Percentiles rank a stretch among this genome's conserved stretches.
Evolutionary conservation across 495 filamentous ascomycete genomes (phyloP).

Genomic region (Elasticomyces elasticus): DNA sequence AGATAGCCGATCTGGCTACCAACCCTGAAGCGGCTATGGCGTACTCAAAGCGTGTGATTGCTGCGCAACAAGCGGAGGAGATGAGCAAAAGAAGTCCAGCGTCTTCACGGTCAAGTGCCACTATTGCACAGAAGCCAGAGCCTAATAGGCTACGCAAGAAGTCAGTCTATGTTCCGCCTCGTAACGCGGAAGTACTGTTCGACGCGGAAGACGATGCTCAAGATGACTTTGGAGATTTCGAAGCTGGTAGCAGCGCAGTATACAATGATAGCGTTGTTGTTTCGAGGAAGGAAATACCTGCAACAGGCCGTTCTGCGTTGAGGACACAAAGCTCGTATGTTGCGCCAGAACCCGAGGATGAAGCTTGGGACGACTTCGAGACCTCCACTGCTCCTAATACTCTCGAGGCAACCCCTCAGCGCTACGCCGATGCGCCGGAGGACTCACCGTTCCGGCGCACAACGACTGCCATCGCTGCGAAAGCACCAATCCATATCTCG

Average conservation of each 20-base stretch:
- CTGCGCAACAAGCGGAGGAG: slow-evolving; percentile 1
- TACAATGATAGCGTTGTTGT: not conserved
- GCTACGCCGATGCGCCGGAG: not conserved
- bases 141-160: slow-evolving; percentile 6
- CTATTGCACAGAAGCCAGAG: not conserved
- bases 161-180: slow-evolving; percentile 11
- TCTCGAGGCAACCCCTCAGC: not conserved
- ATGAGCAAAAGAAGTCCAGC: not conserved
- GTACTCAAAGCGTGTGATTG: slow-evolving; percentile 18
- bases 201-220: slow-evolving; percentile 27
- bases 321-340: not conserved
- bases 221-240: slow-evolving; percentile 46
- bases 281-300: not conserved
- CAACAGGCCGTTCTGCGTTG: slow-evolving; percentile 2
- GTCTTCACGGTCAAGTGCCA: not conserved
- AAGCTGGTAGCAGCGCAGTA: slow-evolving; percentile 20
- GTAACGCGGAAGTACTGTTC: slow-evolving; percentile 31
- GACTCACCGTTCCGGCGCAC: not conserved
- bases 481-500: not conserved
- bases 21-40: slow-evolving; percentile 23
- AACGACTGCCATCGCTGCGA: not conserved
- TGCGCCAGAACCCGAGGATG: not conserved
- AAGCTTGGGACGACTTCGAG: not conserved
- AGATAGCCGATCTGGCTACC: slow-evolving; percentile 14
- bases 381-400: not conserved